These are phyloP conservation scores for Aspergillus sp. DNA, from an alignment of 2,329 filamentous ascomycete genomes.

Conservation along the genomic window DNA sequence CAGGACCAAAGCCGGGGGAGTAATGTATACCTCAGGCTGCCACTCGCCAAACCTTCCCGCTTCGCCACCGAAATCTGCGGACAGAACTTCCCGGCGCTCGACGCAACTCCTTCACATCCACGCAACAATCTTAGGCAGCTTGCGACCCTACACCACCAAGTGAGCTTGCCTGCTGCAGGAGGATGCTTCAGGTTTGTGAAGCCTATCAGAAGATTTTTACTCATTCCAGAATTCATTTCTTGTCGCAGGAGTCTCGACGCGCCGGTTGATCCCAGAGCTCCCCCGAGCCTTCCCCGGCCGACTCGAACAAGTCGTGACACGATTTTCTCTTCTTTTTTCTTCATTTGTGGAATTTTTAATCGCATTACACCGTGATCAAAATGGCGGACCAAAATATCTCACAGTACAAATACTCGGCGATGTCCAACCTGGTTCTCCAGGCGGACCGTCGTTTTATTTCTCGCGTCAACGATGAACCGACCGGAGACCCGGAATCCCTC, in stretches of 20 bases:
- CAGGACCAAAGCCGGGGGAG: constrained; percentile 7
- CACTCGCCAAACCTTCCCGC: constrained; percentile 32
- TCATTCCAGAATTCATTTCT: constrained; percentile 25
- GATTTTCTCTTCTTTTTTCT: constrained; percentile 15
- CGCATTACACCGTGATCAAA: constrained; percentile 27
- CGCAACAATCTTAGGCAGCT: constrained; percentile 20
- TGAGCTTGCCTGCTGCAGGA: constrained; percentile 30
- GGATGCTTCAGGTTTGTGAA: constrained; percentile 41
- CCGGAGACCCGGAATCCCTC: constrained; percentile 94
- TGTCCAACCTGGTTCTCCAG: constrained; percentile 99
- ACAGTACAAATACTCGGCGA: constrained; percentile 98
- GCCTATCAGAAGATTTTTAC: constrained; percentile 21
- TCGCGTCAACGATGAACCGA: constrained; percentile 88
- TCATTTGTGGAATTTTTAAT: constrained; percentile 5
- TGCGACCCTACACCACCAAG: constrained; percentile 27
- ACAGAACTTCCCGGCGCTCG: constrained; percentile 29
- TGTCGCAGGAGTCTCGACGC: constrained; percentile 31
- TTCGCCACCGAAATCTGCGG: constrained; percentile 38
- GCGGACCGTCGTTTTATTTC: constrained; percentile 95
- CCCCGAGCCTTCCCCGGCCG: constrained; percentile 27
- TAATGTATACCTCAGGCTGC: constrained; percentile 23
- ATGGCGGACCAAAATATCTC: constrained; percentile 79
- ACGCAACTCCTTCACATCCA: constrained; percentile 25
- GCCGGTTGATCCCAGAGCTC: constrained; percentile 34
- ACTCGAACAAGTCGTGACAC: constrained; percentile 26